Evolutionary conservation across 768 basidiomycete genomes (phyloP).

Genomic region (Termitomyces sp.): DNA sequence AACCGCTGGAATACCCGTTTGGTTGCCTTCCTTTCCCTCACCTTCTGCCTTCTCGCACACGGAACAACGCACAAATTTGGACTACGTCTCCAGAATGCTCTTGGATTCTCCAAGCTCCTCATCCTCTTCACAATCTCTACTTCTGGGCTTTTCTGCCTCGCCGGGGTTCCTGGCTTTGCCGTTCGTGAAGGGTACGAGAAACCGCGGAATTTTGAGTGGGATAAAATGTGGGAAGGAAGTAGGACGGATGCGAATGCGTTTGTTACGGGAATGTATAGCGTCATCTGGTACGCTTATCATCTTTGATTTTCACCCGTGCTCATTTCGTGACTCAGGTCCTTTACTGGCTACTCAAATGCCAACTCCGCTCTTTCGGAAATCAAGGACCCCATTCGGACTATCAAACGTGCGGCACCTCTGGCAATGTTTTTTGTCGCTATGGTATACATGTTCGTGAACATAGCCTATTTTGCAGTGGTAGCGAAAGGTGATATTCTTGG

Average conservation of each 20-base stretch:
- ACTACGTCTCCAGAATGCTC: slow-evolving; percentile 57
- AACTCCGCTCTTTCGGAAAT: slow-evolving; percentile 75
- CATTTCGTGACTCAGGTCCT: slow-evolving; percentile 45
- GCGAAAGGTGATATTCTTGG: slow-evolving; percentile 64
- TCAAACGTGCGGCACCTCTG: slow-evolving; percentile 67
- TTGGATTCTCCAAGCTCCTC: slow-evolving; percentile 61
- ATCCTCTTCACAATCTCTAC: slow-evolving; percentile 48
- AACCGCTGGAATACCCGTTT: slow-evolving; percentile 46
- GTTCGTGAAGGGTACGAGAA: slow-evolving; percentile 47
- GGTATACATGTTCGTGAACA: slow-evolving; percentile 62
- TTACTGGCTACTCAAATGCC: slow-evolving; percentile 69
- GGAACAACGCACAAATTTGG: slow-evolving; percentile 52
- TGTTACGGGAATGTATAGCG: slow-evolving; percentile 61
- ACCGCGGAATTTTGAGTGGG: slow-evolving; percentile 59
- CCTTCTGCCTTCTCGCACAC: slow-evolving; percentile 55
- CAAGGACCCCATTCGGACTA: slow-evolving; percentile 63
- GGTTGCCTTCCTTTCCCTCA: slow-evolving; percentile 52
- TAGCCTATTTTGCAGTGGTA: slow-evolving; percentile 75
- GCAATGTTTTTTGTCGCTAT: slow-evolving; percentile 58
- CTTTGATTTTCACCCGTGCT: not conserved
- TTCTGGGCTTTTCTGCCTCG: slow-evolving; percentile 51
- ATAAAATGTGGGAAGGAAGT: slow-evolving; percentile 61
- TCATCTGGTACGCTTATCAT: slow-evolving; percentile 52
- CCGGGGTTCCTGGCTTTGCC: slow-evolving; percentile 45
- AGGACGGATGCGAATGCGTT: slow-evolving; percentile 55